Percentiles rank a stretch among this genome's conserved stretches.
Evolutionary conservation across 176 grass and related monocot genomes (phyloP).

Genomic region (Triticum timopheevii): DNA sequence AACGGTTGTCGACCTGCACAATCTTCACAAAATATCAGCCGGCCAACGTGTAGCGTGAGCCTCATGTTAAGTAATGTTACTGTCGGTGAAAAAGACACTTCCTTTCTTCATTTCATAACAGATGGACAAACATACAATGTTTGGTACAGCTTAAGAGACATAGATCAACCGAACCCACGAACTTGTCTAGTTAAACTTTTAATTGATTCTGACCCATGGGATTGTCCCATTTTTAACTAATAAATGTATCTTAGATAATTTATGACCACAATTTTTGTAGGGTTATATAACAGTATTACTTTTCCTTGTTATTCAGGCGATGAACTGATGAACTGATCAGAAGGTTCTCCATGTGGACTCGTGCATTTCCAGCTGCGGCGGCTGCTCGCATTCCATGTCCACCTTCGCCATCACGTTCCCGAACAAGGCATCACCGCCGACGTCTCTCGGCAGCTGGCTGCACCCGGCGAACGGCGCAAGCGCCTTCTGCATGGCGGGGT

Average conservation of each 20-base stretch:
- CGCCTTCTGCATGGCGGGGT: slow-evolving; percentile 47
- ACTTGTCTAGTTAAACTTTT: background rate
- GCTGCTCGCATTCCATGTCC: slow-evolving; percentile 47
- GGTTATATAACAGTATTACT: background rate
- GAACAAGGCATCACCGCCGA: slow-evolving; percentile 41
- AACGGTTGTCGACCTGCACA: too few relatives aligned
- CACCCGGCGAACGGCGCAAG: slow-evolving; percentile 29
- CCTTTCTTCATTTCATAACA: background rate
- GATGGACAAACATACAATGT: background rate
- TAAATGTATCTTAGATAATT: background rate
- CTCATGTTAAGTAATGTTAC: too few relatives aligned
- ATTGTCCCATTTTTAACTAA: slow-evolving; percentile 1
- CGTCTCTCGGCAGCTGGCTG: slow-evolving; percentile 23
- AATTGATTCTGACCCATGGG: background rate
- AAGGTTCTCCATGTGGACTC: slow-evolving; percentile 67
- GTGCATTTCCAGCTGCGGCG: slow-evolving; percentile 41
- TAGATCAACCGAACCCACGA: background rate
- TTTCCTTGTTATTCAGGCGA: background rate
- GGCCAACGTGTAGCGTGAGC: too few relatives aligned
- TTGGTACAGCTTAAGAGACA: background rate
- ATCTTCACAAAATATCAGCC: too few relatives aligned
- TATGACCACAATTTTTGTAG: background rate
- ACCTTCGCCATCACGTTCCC: slow-evolving; percentile 34
- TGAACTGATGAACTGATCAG: slow-evolving; percentile 7
- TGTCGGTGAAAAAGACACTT: background rate